phyloP scores from a whole-genome alignment of 345 rosid species.

The Salix viminalis region DNA sequence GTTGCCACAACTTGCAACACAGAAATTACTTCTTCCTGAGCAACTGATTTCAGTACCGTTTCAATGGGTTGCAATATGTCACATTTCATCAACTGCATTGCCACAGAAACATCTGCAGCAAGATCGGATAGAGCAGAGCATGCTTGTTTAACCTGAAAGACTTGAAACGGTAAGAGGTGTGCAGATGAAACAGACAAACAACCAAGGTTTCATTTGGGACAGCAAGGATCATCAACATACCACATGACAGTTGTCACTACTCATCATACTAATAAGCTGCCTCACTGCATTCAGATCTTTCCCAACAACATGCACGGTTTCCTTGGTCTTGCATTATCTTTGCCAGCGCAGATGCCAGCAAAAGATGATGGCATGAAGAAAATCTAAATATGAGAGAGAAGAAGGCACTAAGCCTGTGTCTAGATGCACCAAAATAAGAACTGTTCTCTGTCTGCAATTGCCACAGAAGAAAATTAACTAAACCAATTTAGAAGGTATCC shows the following conservation, averaged over 20 bases:
- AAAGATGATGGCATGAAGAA: slow-evolving; percentile 98
- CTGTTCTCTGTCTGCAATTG: slow-evolving; percentile 76
- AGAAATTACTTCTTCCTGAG: slow-evolving; percentile 75
- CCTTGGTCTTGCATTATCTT: slow-evolving; percentile 97
- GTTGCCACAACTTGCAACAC: slow-evolving; percentile 84
- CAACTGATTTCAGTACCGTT: slow-evolving; percentile 69
- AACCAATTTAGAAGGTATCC: background rate
- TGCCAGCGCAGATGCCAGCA: slow-evolving; percentile 91
- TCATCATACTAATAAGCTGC: slow-evolving; percentile 98
- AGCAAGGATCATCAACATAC: slow-evolving; percentile 42
- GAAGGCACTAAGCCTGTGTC: slow-evolving; percentile 95
- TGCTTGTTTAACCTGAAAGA: slow-evolving; percentile 89
- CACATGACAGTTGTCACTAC: slow-evolving; percentile 89
- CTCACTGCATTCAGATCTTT: slow-evolving; percentile 99
- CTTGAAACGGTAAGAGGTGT: slow-evolving; percentile 22
- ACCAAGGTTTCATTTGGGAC: background rate
- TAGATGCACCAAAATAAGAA: slow-evolving; percentile 90
- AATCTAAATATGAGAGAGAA: slow-evolving; percentile 96
- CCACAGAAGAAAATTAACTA: slow-evolving; percentile 4
- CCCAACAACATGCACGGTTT: slow-evolving; percentile 76
- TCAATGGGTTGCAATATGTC: slow-evolving; percentile 95
- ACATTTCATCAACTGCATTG: slow-evolving; percentile 92
- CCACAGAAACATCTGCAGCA: slow-evolving; percentile 83
- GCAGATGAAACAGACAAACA: slow-evolving; percentile 7
- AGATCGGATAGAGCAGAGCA: slow-evolving; percentile 91